Base-by-base conservation (phyloP, 2,329 filamentous ascomycete species). In the Xylaria hypoxylon region DNA sequence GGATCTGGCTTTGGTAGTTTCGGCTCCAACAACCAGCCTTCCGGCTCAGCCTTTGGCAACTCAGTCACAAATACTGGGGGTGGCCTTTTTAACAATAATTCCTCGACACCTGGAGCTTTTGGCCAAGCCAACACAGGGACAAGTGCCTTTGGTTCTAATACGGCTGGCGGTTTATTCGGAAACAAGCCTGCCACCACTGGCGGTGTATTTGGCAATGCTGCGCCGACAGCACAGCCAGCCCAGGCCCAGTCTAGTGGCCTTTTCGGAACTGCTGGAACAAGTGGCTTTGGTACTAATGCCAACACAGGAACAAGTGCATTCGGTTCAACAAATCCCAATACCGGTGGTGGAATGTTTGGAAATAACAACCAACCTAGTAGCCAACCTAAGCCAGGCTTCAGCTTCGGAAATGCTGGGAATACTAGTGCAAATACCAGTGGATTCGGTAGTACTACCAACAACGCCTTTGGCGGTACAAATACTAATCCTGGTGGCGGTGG, bases 1-100 rank as follows among this genome's bases (percentile, higher is more conserved):
- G 85, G 83, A 72, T 70, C 72, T 67, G 81, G 81, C 2, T 89
- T 89, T 62, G 83, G 84, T 26, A 80, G 82, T 28, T 86, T 86
- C 70, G 83, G 84, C 13, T 71, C 79, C 35, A 72, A 64, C 33
- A 79, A 78, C 64, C 82, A 75, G 51, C 44, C 73, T 22, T 57
- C 75, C 26, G 72, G 59, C 50, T 52, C 71, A 11, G 65, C 53
- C 4, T 77, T 77, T 42, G 76, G 75, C 44, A 71, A 53, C 22
- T 72, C 78, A 56, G 79, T 77, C 56, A 78, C 78, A 15, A 78
- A 78, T 62, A 79, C 81, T 4, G 69, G 71, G 11, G 80, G 80
- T 44, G 75, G 81, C 17, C 68, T 85, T 53, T 84, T 84, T 64
- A 79, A 80, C 15, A 78, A 73, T 42, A 70, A 62, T 42, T 22